These are phyloP conservation scores for Aspergillus asperescens DNA, from an alignment of 495 filamentous ascomycete species.

Conservation along the genomic window DNA sequence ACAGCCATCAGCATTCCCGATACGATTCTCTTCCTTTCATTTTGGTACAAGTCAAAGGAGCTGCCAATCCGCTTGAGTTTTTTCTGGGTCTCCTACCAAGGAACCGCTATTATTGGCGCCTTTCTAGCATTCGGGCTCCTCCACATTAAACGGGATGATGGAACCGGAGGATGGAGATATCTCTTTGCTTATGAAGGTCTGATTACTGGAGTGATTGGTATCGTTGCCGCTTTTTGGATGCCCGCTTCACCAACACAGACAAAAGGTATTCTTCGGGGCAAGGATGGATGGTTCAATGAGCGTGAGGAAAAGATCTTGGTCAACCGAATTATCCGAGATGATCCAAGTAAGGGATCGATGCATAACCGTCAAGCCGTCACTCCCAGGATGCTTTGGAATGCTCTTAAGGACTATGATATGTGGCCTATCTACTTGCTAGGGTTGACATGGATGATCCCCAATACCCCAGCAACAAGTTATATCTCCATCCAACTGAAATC, in stretches of 20 bases:
- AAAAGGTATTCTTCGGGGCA: conserved; percentile 59
- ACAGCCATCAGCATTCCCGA: conserved; percentile 35
- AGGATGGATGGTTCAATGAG: conserved; percentile 67
- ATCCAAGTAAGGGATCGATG: conserved; percentile 61
- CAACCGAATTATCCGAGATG: conserved; percentile 69
- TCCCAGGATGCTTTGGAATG: conserved; percentile 50
- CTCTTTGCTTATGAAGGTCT: conserved; percentile 54
- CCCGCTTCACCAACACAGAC: conserved; percentile 70
- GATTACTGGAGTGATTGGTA: conserved; percentile 57
- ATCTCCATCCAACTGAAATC: conserved; percentile 56
- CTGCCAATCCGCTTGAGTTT: conserved; percentile 59
- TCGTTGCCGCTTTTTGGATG: conserved; percentile 62
- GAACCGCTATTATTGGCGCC: conserved; percentile 59
- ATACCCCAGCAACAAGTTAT: conserved; percentile 48
- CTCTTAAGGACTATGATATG: conserved; percentile 62
- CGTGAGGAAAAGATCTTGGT: conserved; percentile 64
- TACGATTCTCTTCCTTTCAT: conserved; percentile 63
- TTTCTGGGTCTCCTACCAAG: conserved; percentile 68
- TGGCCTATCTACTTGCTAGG: conserved; percentile 67
- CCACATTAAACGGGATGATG: conserved; percentile 55
- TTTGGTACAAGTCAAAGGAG: conserved; percentile 69
- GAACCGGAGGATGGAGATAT: conserved; percentile 66
- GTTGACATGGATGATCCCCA: conserved; percentile 52
- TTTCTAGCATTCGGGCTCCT: conserved; percentile 70
- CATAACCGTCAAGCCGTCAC: conserved; percentile 58